These are phyloP conservation scores for Choiromyces venosus DNA, from an alignment of 495 filamentous ascomycete species.

Conservation along the genomic window DNA sequence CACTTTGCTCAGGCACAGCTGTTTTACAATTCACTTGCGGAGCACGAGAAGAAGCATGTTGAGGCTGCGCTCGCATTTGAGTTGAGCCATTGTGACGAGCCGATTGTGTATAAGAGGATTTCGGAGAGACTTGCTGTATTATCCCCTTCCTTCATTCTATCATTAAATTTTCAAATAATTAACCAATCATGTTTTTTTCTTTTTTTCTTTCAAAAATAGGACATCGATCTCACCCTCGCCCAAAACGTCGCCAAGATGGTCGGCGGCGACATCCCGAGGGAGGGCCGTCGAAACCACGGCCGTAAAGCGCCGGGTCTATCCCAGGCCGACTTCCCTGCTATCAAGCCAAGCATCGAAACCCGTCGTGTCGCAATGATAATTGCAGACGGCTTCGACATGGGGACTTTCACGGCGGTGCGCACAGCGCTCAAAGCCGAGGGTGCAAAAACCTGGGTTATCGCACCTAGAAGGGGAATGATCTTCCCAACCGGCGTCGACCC, in stretches of 20 bases:
- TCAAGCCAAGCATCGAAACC: constrained; percentile 60
- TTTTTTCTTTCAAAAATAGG: constrained; percentile 34
- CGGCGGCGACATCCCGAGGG: constrained; percentile 58
- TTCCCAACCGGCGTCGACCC: constrained; percentile 47
- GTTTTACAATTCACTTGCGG: constrained; percentile 76
- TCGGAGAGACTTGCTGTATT: constrained; percentile 55
- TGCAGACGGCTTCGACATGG: constrained; percentile 71
- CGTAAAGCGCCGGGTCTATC: constrained; percentile 57
- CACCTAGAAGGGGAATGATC: constrained; percentile 56
- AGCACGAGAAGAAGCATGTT: constrained; percentile 65
- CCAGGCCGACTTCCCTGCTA: constrained; percentile 61
- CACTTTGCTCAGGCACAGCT: constrained; percentile 61
- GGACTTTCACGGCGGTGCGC: constrained; percentile 60
- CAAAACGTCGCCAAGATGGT: constrained; percentile 63
- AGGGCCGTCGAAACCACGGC: constrained; percentile 58
- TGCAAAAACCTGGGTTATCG: constrained; percentile 70
- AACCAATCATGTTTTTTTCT: neutral
- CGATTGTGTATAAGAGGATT: constrained; percentile 70
- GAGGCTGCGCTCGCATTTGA: constrained; percentile 70
- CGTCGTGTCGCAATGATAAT: constrained; percentile 73
- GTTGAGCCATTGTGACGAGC: constrained; percentile 84
- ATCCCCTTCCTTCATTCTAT: neutral
- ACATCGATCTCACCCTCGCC: constrained; percentile 69
- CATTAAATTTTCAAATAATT: neutral
- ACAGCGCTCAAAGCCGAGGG: constrained; percentile 55